Conservation (phyloP, 2,329 filamentous ascomycete species). For the Emergomyces africanus region DNA sequence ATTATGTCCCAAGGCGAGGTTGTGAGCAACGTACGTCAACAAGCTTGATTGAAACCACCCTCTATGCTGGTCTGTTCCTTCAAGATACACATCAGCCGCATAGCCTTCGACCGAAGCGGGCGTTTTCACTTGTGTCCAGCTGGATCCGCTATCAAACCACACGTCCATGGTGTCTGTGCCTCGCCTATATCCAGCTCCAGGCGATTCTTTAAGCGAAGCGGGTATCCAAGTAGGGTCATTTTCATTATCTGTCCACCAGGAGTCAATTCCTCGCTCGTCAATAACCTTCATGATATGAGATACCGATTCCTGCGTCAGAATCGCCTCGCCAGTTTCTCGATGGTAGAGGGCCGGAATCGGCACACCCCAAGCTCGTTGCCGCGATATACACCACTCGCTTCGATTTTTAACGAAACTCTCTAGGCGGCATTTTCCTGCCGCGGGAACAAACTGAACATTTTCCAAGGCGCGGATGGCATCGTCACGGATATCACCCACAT, state of each 20-base stretch:
- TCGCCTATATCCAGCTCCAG: constrained; percentile 46
- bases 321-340: constrained; percentile 51
- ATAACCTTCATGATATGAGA: constrained; percentile 74
- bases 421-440: constrained; percentile 58
- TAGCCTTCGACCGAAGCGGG: constrained; percentile 19
- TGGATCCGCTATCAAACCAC: constrained; percentile 97
- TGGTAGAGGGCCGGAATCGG: constrained; percentile 87
- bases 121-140: constrained; percentile 53
- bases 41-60: constrained; percentile 98
- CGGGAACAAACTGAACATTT: constrained; percentile 65
- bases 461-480: constrained; percentile 57
- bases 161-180: constrained; percentile 98
- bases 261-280: constrained; percentile 65
- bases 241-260: constrained; percentile 79
- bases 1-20: constrained; percentile 23
- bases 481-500: constrained; percentile 71
- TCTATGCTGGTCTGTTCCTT: constrained; percentile 90
- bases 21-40: constrained; percentile 63
- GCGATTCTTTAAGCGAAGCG: constrained; percentile 40
- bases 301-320: constrained; percentile 69
- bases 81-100: constrained; percentile 73
- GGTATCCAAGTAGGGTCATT: constrained; percentile 71
- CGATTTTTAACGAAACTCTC: constrained; percentile 77
- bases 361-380: constrained; percentile 91
- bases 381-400: constrained; percentile 95